phyloP scores from a whole-genome alignment of 148 eudicot genomes.

The Silene uniflora region DNA sequence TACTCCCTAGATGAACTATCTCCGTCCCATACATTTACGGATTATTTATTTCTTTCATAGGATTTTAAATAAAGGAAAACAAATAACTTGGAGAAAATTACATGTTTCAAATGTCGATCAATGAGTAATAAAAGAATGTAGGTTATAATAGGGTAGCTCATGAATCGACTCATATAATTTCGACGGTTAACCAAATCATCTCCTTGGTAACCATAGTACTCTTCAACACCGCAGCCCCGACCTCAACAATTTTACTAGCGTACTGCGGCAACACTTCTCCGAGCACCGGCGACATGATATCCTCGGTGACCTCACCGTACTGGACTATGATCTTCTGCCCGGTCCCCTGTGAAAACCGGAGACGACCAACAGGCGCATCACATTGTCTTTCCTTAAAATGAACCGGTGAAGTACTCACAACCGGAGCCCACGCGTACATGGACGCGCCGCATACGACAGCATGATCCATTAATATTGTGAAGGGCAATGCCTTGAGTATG shows the following conservation, averaged over 20 bases:
- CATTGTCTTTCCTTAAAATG: conserved; percentile 4
- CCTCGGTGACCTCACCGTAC: conserved; percentile 12
- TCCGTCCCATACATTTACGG: too few relatives aligned
- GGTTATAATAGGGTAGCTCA: too few relatives aligned
- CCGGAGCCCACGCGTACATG: conserved; percentile 10
- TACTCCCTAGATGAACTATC: too few relatives aligned
- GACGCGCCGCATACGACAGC: conserved; percentile 12
- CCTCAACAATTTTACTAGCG: background rate
- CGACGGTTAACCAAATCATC: background rate
- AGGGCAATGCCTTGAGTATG: background rate
- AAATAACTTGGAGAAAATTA: too few relatives aligned
- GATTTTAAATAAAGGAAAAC: too few relatives aligned
- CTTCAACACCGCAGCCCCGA: conserved; percentile 8
- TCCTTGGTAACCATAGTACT: conserved; percentile 11
- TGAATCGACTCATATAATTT: too few relatives aligned
- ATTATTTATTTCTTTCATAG: too few relatives aligned
- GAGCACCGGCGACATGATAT: conserved; percentile 7
- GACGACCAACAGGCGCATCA: background rate
- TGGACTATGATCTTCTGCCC: conserved; percentile 4
- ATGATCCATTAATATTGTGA: conserved; percentile 10
- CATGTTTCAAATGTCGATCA: too few relatives aligned
- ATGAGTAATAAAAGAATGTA: too few relatives aligned
- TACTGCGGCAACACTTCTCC: conserved; percentile 10
- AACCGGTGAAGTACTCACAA: background rate
- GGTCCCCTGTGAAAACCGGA: conserved; percentile 5